Conservation (phyloP, 2,329 filamentous ascomycete species). For the Pyricularia sp. region DNA sequence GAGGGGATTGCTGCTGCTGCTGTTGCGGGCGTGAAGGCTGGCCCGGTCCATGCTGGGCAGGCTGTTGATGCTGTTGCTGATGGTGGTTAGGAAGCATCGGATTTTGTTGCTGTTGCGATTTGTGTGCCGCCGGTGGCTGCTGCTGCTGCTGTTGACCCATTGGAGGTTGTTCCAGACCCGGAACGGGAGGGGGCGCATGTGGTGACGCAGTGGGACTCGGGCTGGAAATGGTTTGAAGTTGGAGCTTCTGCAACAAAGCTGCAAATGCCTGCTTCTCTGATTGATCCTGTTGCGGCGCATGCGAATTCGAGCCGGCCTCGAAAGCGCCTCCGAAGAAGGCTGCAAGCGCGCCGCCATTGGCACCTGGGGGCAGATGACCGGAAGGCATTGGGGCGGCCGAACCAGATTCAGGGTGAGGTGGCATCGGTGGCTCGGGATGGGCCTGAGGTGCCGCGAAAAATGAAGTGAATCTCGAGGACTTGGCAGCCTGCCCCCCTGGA, state of each 20-base stretch:
- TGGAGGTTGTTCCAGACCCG: not conserved
- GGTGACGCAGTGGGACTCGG: conserved; percentile 20
- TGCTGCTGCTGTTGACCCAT: conserved; percentile 1
- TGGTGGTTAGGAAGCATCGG: conserved; percentile 7
- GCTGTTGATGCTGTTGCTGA: conserved; percentile 1
- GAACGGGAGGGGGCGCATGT: not conserved
- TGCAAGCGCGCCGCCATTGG: not conserved
- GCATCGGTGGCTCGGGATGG: conserved; percentile 34
- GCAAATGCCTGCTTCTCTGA: conserved; percentile 83
- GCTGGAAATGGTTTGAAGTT: conserved; percentile 39
- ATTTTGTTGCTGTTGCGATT: conserved; percentile 9
- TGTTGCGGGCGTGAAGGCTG: conserved; percentile 3
- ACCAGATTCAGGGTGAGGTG: not conserved
- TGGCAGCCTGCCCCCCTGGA: conserved; percentile 46
- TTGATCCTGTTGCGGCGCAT: conserved; percentile 28
- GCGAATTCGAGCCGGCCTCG: not conserved
- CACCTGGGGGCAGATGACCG: conserved; percentile 26
- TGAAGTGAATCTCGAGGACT: conserved; percentile 78
- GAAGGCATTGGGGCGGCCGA: not conserved
- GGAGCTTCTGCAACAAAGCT: conserved; percentile 72
- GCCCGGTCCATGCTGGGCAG: not conserved
- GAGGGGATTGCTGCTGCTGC: not conserved
- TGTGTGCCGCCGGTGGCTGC: conserved; percentile 4
- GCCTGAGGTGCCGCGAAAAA: conserved; percentile 54
- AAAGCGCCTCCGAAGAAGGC: not conserved